Percentiles rank a stretch among this genome's conserved stretches.
Evolutionary conservation across 2,329 filamentous ascomycete species (phyloP).

Genomic region (Pyricularia pennisetigena): DNA sequence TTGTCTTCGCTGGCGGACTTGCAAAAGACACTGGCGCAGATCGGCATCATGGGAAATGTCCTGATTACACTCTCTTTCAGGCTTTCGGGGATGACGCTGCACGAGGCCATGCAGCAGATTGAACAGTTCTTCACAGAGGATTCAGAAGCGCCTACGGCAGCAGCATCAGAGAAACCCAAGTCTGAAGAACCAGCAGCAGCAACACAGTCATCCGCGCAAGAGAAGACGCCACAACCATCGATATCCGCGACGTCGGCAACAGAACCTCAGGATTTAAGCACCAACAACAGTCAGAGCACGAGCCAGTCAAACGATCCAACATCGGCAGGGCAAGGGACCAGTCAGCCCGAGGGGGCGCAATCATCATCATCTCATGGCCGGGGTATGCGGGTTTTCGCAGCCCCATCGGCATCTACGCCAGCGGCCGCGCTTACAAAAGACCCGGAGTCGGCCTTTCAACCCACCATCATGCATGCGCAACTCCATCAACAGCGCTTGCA

Average conservation of each 20-base stretch:
- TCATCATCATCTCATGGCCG: slow-evolving; percentile 21
- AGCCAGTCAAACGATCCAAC: background rate
- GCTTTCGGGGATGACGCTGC: slow-evolving; percentile 66
- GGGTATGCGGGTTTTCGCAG: slow-evolving; percentile 64
- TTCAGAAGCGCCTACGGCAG: slow-evolving; percentile 3
- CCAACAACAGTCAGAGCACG: background rate
- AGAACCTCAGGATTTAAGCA: background rate
- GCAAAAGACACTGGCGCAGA: slow-evolving; percentile 78
- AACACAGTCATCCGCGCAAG: slow-evolving; percentile 6
- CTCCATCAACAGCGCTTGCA: slow-evolving; percentile 61
- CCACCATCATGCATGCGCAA: slow-evolving; percentile 65
- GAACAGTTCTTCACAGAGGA: slow-evolving; percentile 54
- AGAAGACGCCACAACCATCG: background rate
- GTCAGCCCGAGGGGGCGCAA: background rate
- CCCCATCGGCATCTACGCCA: slow-evolving; percentile 65
- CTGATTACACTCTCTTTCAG: slow-evolving; percentile 71
- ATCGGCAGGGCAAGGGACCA: background rate
- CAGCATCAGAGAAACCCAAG: slow-evolving; percentile 6
- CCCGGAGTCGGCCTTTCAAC: slow-evolving; percentile 67
- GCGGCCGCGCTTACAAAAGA: slow-evolving; percentile 59
- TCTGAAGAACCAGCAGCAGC: slow-evolving; percentile 2
- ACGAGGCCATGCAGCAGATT: slow-evolving; percentile 79
- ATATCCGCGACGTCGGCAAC: background rate
- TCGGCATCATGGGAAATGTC: slow-evolving; percentile 76
- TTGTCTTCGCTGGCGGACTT: slow-evolving; percentile 69